Conservation (phyloP, 2,329 filamentous ascomycete genomes). For the Trematosphaeria pertusa region DNA sequence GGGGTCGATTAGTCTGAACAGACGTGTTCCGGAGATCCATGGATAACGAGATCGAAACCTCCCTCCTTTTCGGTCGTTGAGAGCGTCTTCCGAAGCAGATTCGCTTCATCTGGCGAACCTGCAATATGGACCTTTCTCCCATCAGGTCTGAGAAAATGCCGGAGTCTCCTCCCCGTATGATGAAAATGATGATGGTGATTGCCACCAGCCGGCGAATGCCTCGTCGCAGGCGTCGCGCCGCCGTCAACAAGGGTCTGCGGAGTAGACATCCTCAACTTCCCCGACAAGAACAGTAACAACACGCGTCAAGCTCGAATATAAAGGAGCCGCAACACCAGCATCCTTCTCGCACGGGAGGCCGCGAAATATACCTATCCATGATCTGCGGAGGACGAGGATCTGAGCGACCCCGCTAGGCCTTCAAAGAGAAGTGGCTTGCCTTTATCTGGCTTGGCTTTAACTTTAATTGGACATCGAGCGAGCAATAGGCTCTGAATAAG, state of each 20-base stretch:
- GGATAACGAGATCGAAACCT: constrained; percentile 65
- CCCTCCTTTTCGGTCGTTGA: constrained; percentile 39
- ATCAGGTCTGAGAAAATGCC: constrained; percentile 63
- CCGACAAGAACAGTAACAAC: neutral
- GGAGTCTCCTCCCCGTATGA: constrained; percentile 51
- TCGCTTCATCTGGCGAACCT: constrained; percentile 62
- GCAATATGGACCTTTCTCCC: constrained; percentile 65
- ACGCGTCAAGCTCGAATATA: too few relatives aligned
- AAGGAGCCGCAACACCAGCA: too few relatives aligned
- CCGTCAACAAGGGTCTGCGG: constrained; percentile 4
- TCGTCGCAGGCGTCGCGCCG: constrained; percentile 6
- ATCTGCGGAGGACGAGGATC: neutral
- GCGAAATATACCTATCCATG: neutral
- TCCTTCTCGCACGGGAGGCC: neutral
- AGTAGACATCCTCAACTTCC: constrained; percentile 1
- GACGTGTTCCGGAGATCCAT: constrained; percentile 61
- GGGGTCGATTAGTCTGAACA: constrained; percentile 8
- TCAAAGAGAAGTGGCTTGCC: constrained; percentile 1
- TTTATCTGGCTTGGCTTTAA: constrained; percentile 1
- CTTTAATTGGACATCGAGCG: constrained; percentile 1
- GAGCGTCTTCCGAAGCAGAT: constrained; percentile 56
- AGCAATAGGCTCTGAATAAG: constrained; percentile 3
- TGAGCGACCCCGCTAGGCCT: neutral
- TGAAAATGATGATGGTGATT: constrained; percentile 30
- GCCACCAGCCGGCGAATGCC: neutral